Percentiles rank a stretch among this genome's conserved stretches.
These are phyloP conservation scores for Arthonia radiata DNA, from an alignment of 495 filamentous ascomycete genomes.

Conservation along the genomic window DNA sequence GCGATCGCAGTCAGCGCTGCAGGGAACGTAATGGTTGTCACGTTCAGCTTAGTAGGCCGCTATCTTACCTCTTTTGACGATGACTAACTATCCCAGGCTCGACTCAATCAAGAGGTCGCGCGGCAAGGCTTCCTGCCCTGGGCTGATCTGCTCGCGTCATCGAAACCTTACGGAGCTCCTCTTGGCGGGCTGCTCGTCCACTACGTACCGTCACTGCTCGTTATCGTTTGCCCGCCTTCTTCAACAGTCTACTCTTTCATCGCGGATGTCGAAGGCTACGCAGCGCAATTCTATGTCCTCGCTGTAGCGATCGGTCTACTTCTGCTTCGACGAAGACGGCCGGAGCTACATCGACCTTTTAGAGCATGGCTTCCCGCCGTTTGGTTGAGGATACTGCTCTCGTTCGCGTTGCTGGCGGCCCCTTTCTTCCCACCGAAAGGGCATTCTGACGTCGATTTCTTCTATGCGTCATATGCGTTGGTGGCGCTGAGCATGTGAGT, in stretches of 20 bases:
- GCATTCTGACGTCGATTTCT: slow-evolving; percentile 30
- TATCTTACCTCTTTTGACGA: neutral
- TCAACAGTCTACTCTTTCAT: slow-evolving; percentile 52
- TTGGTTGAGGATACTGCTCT: slow-evolving; percentile 19
- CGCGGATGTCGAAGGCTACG: slow-evolving; percentile 47
- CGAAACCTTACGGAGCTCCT: slow-evolving; percentile 40
- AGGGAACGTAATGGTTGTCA: slow-evolving; percentile 60
- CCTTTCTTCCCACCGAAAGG: slow-evolving; percentile 28
- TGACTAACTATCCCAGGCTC: slow-evolving; percentile 22
- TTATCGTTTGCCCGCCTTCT: slow-evolving; percentile 37
- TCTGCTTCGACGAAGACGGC: slow-evolving; percentile 32
- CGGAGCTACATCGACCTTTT: slow-evolving; percentile 39
- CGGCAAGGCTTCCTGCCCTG: slow-evolving; percentile 47
- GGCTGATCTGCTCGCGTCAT: slow-evolving; percentile 32
- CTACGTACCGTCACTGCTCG: slow-evolving; percentile 38
- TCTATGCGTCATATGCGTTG: slow-evolving; percentile 48
- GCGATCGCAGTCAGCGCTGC: slow-evolving; percentile 41
- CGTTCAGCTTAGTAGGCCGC: slow-evolving; percentile 30
- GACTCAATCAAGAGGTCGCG: slow-evolving; percentile 44
- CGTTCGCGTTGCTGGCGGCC: slow-evolving; percentile 23
- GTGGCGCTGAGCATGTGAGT: slow-evolving; percentile 47
- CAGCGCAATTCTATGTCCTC: slow-evolving; percentile 32
- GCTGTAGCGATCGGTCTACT: slow-evolving; percentile 34
- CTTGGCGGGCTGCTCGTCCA: slow-evolving; percentile 42
- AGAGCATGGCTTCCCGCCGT: slow-evolving; percentile 36